phyloP scores from a whole-genome alignment of 306 rosid species.

The Luffa acutangula region DNA sequence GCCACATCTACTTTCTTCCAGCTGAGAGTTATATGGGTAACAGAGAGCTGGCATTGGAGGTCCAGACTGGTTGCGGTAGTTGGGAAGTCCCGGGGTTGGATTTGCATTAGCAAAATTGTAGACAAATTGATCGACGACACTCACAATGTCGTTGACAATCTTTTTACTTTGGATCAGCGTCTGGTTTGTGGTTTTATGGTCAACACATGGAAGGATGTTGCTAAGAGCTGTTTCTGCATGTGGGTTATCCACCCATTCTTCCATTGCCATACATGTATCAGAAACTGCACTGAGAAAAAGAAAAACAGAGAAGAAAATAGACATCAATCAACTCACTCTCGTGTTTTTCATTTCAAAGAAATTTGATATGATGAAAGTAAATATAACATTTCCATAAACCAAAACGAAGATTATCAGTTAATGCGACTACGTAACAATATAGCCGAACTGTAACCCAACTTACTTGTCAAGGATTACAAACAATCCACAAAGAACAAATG shows the following conservation, averaged over 20 bases:
- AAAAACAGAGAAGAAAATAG: not conserved
- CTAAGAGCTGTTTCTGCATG: constrained; percentile 86
- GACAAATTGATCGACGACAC: constrained; percentile 52
- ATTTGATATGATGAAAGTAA: not conserved
- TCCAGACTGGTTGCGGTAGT: constrained; percentile 73
- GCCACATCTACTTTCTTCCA: constrained; percentile 43
- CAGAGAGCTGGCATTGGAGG: constrained; percentile 77
- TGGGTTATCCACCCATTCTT: constrained; percentile 86
- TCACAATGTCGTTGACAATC: constrained; percentile 52
- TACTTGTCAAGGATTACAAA: constrained; percentile 83
- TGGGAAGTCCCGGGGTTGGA: constrained; percentile 22
- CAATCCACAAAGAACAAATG: constrained; percentile 84
- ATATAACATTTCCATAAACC: not conserved
- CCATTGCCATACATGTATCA: constrained; percentile 87
- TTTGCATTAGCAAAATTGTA: constrained; percentile 51
- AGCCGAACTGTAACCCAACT: constrained; percentile 6
- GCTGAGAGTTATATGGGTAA: constrained; percentile 60
- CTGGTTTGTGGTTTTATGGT: constrained; percentile 65
- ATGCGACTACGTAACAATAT: not conserved
- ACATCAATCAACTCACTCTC: not conserved
- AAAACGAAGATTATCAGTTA: not conserved
- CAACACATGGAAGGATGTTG: constrained; percentile 87
- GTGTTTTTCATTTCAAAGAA: not conserved
- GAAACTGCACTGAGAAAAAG: constrained; percentile 51
- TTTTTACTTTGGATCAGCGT: constrained; percentile 73